Evolutionary conservation across 805 yeast genomes (phyloP).

Genomic region (Ogataea wickerhamii): DNA sequence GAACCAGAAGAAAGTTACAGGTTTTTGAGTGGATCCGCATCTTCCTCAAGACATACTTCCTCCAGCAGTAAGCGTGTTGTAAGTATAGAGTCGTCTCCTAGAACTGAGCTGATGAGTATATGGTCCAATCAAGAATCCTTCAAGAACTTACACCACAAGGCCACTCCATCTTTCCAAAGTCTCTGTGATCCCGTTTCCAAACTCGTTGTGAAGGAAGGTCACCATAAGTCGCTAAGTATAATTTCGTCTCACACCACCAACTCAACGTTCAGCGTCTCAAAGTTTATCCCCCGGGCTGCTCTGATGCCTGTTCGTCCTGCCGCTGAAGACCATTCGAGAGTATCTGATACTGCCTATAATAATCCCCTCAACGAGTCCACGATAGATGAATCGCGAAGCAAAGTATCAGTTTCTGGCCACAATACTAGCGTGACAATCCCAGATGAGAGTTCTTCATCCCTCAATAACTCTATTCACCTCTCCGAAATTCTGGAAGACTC

Average conservation of each 20-base stretch:
- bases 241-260: conserved; percentile 9
- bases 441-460: neutral
- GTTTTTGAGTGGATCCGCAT: conserved; percentile 30
- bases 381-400: conserved; percentile 7
- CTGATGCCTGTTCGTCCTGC: conserved; percentile 2
- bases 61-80: conserved; percentile 12
- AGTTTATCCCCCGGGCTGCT: conserved; percentile 3
- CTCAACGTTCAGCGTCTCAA: conserved; percentile 3
- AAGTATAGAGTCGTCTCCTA: conserved; percentile 27
- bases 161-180: conserved; percentile 24
- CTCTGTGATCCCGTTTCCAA: conserved; percentile 25
- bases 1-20: conserved; percentile 36
- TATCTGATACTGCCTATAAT: conserved; percentile 13
- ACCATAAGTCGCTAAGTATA: conserved; percentile 23
- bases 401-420: neutral
- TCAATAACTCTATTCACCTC: conserved; percentile 16
- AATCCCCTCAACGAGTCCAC: conserved; percentile 24
- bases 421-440: neutral
- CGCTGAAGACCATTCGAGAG: conserved; percentile 1
- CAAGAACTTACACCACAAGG: conserved; percentile 16
- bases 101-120: conserved; percentile 28
- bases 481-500: conserved; percentile 36
- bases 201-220: conserved; percentile 17
- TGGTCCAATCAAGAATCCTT: conserved; percentile 34
- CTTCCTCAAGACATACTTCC: conserved; percentile 5